phyloP scores from a whole-genome alignment of 192 early-diverging fungal species.

The Coemansia sp. region DNA sequence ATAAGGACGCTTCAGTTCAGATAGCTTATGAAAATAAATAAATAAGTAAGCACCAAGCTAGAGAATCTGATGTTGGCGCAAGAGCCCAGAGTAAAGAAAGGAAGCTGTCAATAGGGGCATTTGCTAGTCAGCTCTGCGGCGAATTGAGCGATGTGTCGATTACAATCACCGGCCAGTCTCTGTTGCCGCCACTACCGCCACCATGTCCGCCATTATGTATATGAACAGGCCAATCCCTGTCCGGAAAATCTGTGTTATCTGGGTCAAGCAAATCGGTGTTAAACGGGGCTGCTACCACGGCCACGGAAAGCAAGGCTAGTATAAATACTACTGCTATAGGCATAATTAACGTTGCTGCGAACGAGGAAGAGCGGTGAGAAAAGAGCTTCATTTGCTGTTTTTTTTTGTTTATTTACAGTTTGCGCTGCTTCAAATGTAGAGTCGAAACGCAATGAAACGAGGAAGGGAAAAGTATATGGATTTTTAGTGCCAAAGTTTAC shows the following conservation, averaged over 20 bases:
- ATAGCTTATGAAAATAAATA: too few species aligned
- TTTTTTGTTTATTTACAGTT: neutral
- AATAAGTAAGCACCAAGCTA: too few species aligned
- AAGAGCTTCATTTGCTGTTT: neutral
- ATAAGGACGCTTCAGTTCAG: neutral
- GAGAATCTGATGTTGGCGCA: too few species aligned
- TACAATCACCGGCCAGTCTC: constrained; percentile 50
- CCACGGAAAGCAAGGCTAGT: neutral
- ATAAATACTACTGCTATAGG: neutral
- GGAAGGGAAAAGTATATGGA: too few species aligned
- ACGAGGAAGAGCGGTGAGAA: neutral
- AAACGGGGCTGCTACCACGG: constrained; percentile 5
- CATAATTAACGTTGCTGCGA: neutral
- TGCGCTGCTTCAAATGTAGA: neutral
- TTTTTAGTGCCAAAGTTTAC: too few species aligned
- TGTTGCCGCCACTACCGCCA: constrained; percentile 8
- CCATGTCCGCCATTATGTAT: constrained; percentile 15
- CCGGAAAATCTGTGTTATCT: constrained; percentile 26
- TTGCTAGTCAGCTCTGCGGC: neutral
- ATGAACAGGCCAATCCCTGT: constrained; percentile 47
- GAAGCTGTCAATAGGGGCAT: neutral
- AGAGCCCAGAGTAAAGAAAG: too few species aligned
- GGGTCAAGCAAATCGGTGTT: neutral
- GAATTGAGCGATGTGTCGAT: constrained; percentile 16
- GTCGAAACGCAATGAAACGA: neutral